phyloP scores from a whole-genome alignment of 2,329 filamentous ascomycete genomes.

The Aureobasidium pullulans region DNA sequence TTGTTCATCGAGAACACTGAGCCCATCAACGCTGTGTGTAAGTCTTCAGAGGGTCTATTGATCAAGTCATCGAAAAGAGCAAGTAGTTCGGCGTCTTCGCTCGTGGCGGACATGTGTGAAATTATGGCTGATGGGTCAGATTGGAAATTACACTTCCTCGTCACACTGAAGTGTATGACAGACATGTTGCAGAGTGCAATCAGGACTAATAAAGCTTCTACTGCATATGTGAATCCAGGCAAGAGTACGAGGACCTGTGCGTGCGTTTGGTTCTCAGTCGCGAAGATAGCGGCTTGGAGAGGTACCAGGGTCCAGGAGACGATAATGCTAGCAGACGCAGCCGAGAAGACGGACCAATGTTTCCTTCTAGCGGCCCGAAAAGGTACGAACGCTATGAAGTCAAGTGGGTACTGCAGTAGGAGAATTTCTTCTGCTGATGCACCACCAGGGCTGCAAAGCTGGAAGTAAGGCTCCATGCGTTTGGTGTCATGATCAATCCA shows the following conservation, averaged over 20 bases:
- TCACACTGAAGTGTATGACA: constrained; percentile 16
- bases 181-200: constrained; percentile 18
- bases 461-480: constrained; percentile 53
- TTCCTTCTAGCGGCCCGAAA: constrained; percentile 26
- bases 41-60: neutral
- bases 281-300: constrained; percentile 48
- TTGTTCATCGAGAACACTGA: neutral
- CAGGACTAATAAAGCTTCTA: constrained; percentile 20
- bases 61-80: neutral
- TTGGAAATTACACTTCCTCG: neutral
- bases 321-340: constrained; percentile 41
- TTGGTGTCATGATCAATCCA: constrained; percentile 56
- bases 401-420: constrained; percentile 48
- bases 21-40: neutral
- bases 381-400: constrained; percentile 39
- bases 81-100: neutral
- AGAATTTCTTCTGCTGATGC: constrained; percentile 41
- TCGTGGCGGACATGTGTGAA: constrained; percentile 22
- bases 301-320: constrained; percentile 51
- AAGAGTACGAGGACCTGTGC: constrained; percentile 32
- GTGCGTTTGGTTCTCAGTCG: constrained; percentile 22
- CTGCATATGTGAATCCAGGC: constrained; percentile 31
- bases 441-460: constrained; percentile 43
- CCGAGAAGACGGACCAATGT: constrained; percentile 47
- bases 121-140: constrained; percentile 29